These are phyloP conservation scores for Naegleria lovaniensis DNA, from an alignment of 208 protist species.

Conservation along the genomic window DNA sequence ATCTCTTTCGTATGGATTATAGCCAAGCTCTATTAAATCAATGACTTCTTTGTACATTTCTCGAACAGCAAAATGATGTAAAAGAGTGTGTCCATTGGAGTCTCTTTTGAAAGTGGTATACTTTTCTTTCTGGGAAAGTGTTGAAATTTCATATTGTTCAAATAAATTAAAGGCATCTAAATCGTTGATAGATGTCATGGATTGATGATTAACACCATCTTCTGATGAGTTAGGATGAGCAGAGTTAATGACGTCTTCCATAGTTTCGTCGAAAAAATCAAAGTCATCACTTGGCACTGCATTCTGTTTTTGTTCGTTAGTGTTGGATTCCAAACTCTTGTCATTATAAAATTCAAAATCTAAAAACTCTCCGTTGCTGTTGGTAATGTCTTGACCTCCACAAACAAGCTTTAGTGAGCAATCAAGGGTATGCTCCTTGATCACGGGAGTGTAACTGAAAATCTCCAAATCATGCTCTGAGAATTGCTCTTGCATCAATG, in stretches of 20 bases:
- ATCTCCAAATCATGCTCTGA: neutral
- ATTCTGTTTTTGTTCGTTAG: neutral
- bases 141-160: neutral
- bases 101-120: neutral
- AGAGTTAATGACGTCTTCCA: neutral
- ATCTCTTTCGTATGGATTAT: neutral
- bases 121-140: neutral
- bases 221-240: neutral
- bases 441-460: neutral
- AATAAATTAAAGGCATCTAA: neutral
- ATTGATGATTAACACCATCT: neutral
- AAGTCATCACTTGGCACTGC: neutral
- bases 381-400: neutral
- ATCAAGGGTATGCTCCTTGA: neutral
- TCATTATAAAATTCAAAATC: neutral
- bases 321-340: neutral
- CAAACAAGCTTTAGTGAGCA: neutral
- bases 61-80: neutral
- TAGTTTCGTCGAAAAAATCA: neutral
- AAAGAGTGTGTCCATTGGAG: neutral
- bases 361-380: neutral
- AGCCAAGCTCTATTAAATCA: neutral
- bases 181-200: neutral
- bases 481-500: neutral
- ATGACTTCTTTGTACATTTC: neutral